Evolutionary conservation across 345 rosid genomes (phyloP).

Genomic region (Anacardium occidentale): DNA sequence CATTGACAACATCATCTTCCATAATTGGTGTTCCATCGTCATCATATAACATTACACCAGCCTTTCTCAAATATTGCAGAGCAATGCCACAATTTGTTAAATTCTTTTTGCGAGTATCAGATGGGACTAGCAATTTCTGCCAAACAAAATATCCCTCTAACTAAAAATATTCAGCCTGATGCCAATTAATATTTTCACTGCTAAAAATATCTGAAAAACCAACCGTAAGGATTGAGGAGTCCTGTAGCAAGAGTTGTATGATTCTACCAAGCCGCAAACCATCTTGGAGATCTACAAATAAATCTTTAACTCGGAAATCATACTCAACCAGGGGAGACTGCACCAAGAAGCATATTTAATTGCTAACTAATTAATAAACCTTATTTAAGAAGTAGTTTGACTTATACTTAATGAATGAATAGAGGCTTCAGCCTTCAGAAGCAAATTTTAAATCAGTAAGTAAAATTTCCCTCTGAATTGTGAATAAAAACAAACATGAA

Average conservation of each 20-base stretch:
- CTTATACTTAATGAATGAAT: neutral
- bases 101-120: conserved; percentile 65
- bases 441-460: conserved; percentile 1
- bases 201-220: conserved; percentile 17
- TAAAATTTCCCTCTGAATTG: neutral
- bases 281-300: conserved; percentile 82
- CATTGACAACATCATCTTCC: conserved; percentile 67
- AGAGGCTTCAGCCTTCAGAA: neutral
- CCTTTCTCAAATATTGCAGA: conserved; percentile 61
- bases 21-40: conserved; percentile 64
- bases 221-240: conserved; percentile 77
- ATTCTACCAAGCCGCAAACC: conserved; percentile 88
- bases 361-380: neutral
- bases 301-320: conserved; percentile 65
- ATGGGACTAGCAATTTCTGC: conserved; percentile 81
- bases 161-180: conserved; percentile 9
- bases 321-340: conserved; percentile 74
- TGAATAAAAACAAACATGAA: conserved; percentile 1
- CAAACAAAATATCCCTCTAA: conserved; percentile 19
- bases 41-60: conserved; percentile 61
- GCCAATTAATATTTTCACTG: neutral
- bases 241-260: conserved; percentile 77
- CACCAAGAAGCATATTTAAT: conserved; percentile 19
- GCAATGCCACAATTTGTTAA: conserved; percentile 67
- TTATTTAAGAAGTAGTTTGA: neutral